phyloP scores from a whole-genome alignment of 2,329 filamentous ascomycete species.

The Bipolaris bicolor region DNA sequence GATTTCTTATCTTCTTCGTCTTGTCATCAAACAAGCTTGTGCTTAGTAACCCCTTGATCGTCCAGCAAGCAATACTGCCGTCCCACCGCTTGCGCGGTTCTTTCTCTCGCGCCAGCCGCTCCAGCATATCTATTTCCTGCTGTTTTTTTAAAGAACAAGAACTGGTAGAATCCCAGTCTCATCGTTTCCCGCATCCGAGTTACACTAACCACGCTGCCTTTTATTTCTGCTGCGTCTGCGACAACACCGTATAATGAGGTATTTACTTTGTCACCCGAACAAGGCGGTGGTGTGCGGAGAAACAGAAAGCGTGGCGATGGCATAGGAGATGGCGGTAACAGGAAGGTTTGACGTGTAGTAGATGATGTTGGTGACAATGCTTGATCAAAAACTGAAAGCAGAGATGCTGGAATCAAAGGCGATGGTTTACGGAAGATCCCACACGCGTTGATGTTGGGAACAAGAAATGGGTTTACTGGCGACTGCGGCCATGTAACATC shows the following conservation, averaged over 20 bases:
- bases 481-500: constrained; percentile 5
- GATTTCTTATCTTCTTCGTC: not conserved
- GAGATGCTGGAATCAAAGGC: constrained; percentile 25
- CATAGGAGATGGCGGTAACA: not conserved
- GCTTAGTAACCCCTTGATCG: not conserved
- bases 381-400: constrained; percentile 27
- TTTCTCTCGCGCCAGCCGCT: not conserved
- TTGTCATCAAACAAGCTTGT: not conserved
- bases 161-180: constrained; percentile 14
- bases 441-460: not conserved
- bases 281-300: constrained; percentile 20
- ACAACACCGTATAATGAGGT: not conserved
- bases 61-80: not conserved
- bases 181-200: constrained; percentile 2
- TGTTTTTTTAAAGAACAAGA: constrained; percentile 14
- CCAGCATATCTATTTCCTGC: not conserved
- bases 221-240: not conserved
- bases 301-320: constrained; percentile 21
- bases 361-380: not conserved
- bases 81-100: not conserved
- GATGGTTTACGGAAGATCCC: constrained; percentile 6
- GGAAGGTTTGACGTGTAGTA: not conserved
- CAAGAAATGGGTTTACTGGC: constrained; percentile 26
- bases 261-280: not conserved
- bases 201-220: constrained; percentile 7